phyloP scores from a whole-genome alignment of 176 grass and related monocot species.

The Miscanthus lutarioriparius region DNA sequence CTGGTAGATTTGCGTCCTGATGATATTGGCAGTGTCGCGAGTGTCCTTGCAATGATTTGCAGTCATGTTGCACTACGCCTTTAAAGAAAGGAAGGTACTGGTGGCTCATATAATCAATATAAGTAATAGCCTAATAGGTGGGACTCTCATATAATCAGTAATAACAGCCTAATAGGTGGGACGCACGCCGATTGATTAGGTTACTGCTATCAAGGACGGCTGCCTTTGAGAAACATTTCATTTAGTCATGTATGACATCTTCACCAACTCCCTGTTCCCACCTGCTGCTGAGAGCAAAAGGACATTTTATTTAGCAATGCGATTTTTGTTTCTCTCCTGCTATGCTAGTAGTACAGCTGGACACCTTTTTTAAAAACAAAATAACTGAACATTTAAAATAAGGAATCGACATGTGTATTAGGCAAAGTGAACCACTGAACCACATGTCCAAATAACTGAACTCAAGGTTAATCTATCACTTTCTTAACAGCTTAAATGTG shows the following conservation, averaged over 20 bases:
- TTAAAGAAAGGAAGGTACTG: background rate
- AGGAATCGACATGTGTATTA: background rate
- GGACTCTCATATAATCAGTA: too few species aligned
- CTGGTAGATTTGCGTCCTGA: background rate
- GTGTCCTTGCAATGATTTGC: background rate
- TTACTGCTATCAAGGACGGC: background rate
- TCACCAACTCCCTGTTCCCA: conserved; percentile 27
- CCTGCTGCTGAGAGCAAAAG: background rate
- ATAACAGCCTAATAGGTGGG: background rate
- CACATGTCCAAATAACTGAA: background rate
- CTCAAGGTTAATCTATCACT: background rate
- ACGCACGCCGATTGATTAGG: background rate
- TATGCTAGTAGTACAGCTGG: background rate
- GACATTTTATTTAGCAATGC: background rate
- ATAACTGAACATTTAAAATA: background rate
- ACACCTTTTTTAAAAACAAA: background rate
- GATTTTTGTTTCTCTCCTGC: background rate
- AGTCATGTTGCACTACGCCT: background rate
- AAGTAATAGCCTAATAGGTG: too few species aligned
- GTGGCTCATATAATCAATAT: background rate
- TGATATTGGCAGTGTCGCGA: background rate
- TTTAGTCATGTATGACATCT: background rate
- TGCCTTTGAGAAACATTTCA: conserved; percentile 12
- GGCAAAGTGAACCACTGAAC: background rate
- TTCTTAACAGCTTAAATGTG: background rate